phyloP scores from a whole-genome alignment of 306 rosid species.

The Rosa rugosa region DNA sequence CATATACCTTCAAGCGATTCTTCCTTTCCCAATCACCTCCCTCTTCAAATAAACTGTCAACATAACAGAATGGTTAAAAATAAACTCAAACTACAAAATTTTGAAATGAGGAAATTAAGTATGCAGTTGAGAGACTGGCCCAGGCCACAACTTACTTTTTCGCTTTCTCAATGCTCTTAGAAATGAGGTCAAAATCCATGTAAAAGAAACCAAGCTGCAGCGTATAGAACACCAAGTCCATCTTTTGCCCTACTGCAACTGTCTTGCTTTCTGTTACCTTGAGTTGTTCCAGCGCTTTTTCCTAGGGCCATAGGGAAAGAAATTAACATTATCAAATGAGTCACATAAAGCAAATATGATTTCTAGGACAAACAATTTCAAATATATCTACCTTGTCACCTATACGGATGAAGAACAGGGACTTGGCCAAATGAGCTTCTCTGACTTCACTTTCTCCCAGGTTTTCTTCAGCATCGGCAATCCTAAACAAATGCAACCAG shows the following conservation, averaged over 20 bases:
- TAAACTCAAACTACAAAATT: conserved; percentile 14
- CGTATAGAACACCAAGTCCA: conserved; percentile 91
- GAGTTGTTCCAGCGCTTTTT: conserved; percentile 86
- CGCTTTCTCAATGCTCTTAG: conserved; percentile 94
- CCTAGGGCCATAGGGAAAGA: conserved; percentile 47
- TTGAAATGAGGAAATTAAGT: conserved; percentile 9
- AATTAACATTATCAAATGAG: conserved; percentile 7
- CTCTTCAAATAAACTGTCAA: conserved; percentile 91
- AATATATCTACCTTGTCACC: conserved; percentile 75
- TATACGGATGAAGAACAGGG: conserved; percentile 80
- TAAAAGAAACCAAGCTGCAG: conserved; percentile 90
- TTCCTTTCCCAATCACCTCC: conserved; percentile 99
- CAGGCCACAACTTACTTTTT: conserved; percentile 53
- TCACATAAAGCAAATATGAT: neutral
- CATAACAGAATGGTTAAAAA: conserved; percentile 33
- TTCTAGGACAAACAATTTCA: conserved; percentile 1
- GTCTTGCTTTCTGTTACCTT: conserved; percentile 92
- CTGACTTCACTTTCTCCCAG: conserved; percentile 99
- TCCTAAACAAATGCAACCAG: conserved; percentile 50
- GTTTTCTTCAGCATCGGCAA: conserved; percentile 97
- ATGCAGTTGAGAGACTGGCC: neutral
- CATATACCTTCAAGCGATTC: conserved; percentile 91
- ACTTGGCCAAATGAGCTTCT: conserved; percentile 96
- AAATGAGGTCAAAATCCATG: conserved; percentile 95
- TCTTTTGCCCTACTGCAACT: conserved; percentile 97